phyloP scores from a whole-genome alignment of 75 land plant species.

The Larix kaempferi region DNA sequence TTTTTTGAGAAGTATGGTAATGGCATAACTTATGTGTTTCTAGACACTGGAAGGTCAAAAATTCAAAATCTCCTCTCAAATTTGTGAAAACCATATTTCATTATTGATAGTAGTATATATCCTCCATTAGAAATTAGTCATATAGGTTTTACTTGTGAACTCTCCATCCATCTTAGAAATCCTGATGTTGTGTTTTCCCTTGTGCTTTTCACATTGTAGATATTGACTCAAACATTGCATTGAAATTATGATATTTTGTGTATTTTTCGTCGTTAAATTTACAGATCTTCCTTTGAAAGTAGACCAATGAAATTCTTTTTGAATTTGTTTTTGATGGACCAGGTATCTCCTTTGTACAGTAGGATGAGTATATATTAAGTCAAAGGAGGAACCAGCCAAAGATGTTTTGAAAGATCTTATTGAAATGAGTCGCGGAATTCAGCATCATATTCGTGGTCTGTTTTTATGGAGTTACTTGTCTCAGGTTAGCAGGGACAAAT shows the following conservation, averaged over 20 bases:
- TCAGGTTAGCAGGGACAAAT: conserved; percentile 92
- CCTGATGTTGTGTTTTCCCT: background rate
- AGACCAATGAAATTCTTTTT: background rate
- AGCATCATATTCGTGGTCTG: conserved; percentile 96
- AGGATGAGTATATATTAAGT: conserved; percentile 96
- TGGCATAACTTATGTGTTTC: no score
- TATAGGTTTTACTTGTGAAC: no score
- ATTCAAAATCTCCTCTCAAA: no score
- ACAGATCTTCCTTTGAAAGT: background rate
- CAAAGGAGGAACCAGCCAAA: conserved; percentile 97
- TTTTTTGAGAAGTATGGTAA: no score
- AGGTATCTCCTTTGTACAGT: conserved; percentile 98
- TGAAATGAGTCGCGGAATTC: conserved; percentile 98
- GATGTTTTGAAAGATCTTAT: conserved; percentile 97
- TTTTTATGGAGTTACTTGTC: conserved; percentile 91
- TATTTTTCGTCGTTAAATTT: background rate
- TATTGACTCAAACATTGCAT: no score
- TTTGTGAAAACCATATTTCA: no score
- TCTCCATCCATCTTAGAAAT: background rate
- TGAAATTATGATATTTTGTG: background rate
- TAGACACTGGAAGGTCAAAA: no score
- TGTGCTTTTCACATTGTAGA: background rate
- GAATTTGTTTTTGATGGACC: conserved; percentile 10
- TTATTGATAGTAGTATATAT: no score
- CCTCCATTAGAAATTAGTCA: no score